Evolutionary conservation across 2,329 filamentous ascomycete genomes (phyloP).

Genomic region (Camptophora hylomeconis): DNA sequence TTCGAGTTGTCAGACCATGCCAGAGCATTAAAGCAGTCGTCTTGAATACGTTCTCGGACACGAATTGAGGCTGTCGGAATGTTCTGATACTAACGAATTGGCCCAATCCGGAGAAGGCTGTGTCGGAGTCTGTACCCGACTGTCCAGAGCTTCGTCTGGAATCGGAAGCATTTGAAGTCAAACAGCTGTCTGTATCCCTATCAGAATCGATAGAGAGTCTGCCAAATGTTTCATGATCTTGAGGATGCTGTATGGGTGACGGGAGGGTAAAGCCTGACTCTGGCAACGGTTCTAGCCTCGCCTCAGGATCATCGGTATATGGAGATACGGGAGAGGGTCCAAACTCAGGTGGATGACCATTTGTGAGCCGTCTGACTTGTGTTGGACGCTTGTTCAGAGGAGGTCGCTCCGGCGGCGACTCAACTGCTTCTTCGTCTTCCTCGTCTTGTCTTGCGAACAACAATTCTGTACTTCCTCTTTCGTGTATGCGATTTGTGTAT

Average conservation of each 20-base stretch:
- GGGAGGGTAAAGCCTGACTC: not conserved
- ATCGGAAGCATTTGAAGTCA: not conserved
- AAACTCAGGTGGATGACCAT: too few species aligned
- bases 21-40: constrained; percentile 13
- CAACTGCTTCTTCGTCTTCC: too few species aligned
- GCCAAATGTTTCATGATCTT: not conserved
- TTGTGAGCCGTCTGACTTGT: not conserved
- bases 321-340: not conserved
- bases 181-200: not conserved
- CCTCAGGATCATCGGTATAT: not conserved
- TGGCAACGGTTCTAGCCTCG: not conserved
- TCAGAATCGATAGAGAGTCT: not conserved
- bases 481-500: not conserved
- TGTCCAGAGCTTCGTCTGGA: constrained; percentile 1
- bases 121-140: constrained; percentile 3
- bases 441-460: too few species aligned
- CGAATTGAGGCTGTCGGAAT: constrained; percentile 6
- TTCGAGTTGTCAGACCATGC: constrained; percentile 15
- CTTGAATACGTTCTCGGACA: constrained; percentile 15
- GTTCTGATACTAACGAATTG: constrained; percentile 6
- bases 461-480: constrained; percentile 8
- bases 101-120: constrained; percentile 2
- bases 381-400: not conserved
- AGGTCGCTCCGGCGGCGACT: not conserved
- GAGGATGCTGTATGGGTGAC: not conserved